These are phyloP conservation scores for Tympanopsis confertula DNA, from an alignment of 2,329 filamentous ascomycete species.

Conservation along the genomic window DNA sequence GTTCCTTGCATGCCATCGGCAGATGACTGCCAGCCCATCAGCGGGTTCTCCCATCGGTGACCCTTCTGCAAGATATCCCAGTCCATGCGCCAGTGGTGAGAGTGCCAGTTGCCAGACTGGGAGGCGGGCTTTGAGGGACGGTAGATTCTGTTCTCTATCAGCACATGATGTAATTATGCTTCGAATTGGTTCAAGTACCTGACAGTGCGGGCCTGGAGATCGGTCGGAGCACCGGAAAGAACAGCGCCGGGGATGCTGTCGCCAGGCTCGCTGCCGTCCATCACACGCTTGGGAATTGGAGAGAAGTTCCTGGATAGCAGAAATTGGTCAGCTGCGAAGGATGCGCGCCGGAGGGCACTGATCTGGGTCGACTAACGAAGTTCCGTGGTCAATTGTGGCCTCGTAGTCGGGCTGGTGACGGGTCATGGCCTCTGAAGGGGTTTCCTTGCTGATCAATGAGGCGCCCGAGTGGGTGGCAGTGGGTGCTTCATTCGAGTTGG, in stretches of 20 bases:
- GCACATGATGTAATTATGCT: too few species aligned
- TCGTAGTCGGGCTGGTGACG: slow-evolving; percentile 66
- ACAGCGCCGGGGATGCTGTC: slow-evolving; percentile 69
- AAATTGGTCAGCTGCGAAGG: slow-evolving; percentile 3
- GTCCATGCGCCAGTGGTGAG: slow-evolving; percentile 89
- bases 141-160: slow-evolving; percentile 83
- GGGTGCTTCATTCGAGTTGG: slow-evolving; percentile 22
- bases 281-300: slow-evolving; percentile 76
- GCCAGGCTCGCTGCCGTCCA: slow-evolving; percentile 78
- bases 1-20: slow-evolving; percentile 93
- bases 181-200: slow-evolving; percentile 58
- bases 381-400: slow-evolving; percentile 73
- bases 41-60: slow-evolving; percentile 92
- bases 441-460: slow-evolving; percentile 25
- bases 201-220: slow-evolving; percentile 86
- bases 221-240: slow-evolving; percentile 82
- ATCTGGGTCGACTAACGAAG: slow-evolving; percentile 51
- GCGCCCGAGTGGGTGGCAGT: slow-evolving; percentile 23
- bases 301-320: slow-evolving; percentile 61
- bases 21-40: slow-evolving; percentile 98
- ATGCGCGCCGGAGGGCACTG: not conserved
- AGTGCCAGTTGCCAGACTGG: slow-evolving; percentile 81
- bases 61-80: slow-evolving; percentile 91
- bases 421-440: not conserved
- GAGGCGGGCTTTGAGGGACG: slow-evolving; percentile 86